These are phyloP conservation scores for Blastobotrys arbuscula DNA, from an alignment of 1,139 yeast species.

Conservation along the genomic window DNA sequence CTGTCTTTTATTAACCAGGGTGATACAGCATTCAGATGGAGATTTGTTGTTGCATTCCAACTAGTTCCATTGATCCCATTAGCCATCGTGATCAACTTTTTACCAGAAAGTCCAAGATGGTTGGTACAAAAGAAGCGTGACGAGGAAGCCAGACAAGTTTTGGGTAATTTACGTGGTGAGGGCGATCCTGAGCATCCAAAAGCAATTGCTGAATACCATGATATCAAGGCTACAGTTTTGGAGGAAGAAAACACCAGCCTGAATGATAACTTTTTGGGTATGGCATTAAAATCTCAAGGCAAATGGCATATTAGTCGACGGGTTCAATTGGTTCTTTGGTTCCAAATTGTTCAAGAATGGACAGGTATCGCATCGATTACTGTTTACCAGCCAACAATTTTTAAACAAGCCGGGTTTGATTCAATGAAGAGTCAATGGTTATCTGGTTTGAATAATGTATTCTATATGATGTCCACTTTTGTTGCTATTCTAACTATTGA, in stretches of 20 bases:
- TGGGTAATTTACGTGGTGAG: slow-evolving; percentile 12
- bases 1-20: slow-evolving; percentile 45
- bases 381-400: slow-evolving; percentile 38
- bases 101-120: slow-evolving; percentile 14
- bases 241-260: slow-evolving; percentile 13
- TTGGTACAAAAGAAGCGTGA: slow-evolving; percentile 11
- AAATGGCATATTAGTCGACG: slow-evolving; percentile 35
- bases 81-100: slow-evolving; percentile 3
- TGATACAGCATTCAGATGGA: slow-evolving; percentile 26
- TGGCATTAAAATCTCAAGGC: slow-evolving; percentile 17
- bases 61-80: slow-evolving; percentile 18
- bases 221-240: slow-evolving; percentile 18
- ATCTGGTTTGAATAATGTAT: slow-evolving; percentile 30
- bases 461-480: slow-evolving; percentile 28
- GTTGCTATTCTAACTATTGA: slow-evolving; percentile 32
- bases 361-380: slow-evolving; percentile 42
- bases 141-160: slow-evolving; percentile 14
- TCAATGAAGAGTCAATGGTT: slow-evolving; percentile 32
- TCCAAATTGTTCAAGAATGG: slow-evolving; percentile 41
- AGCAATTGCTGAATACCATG: slow-evolving; percentile 35
- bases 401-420: slow-evolving; percentile 35
- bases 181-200: slow-evolving; percentile 12
- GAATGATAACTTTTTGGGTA: slow-evolving; percentile 12
- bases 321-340: slow-evolving; percentile 38
- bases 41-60: slow-evolving; percentile 32